These are phyloP conservation scores for Cunninghamia lanceolata DNA, from an alignment of 75 land plant species.

Conservation along the genomic window DNA sequence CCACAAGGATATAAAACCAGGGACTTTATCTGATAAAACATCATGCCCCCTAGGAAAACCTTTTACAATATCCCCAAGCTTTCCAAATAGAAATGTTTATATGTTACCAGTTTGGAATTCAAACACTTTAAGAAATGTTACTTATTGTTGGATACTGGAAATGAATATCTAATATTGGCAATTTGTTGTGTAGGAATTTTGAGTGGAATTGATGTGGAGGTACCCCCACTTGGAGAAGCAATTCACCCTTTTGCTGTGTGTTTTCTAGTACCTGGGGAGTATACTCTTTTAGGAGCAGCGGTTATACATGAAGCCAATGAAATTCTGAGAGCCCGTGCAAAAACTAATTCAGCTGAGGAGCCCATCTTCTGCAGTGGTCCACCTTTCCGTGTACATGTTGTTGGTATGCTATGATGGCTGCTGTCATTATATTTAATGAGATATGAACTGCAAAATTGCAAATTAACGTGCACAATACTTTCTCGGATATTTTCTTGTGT, in stretches of 20 bases:
- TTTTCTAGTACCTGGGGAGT: slow-evolving; percentile 95
- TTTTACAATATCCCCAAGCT: too few relatives aligned
- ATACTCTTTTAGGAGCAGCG: slow-evolving; percentile 88
- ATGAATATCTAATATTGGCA: background rate
- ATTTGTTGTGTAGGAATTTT: slow-evolving; percentile 59
- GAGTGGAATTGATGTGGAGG: slow-evolving; percentile 64
- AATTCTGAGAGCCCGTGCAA: slow-evolving; percentile 59
- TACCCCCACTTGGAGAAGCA: slow-evolving; percentile 75
- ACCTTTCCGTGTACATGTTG: slow-evolving; percentile 76
- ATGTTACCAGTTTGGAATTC: background rate
- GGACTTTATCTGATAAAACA: too few relatives aligned
- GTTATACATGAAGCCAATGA: slow-evolving; percentile 67
- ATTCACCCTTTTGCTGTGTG: slow-evolving; percentile 80
- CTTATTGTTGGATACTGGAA: background rate
- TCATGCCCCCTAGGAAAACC: too few relatives aligned
- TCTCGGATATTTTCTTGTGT: background rate
- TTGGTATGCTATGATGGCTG: slow-evolving; percentile 41
- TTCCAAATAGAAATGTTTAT: too few relatives aligned
- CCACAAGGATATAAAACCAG: too few relatives aligned
- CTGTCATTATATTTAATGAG: background rate
- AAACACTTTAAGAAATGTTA: background rate
- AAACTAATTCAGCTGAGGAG: slow-evolving; percentile 56
- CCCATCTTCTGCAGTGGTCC: slow-evolving; percentile 82
- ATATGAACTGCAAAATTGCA: background rate
- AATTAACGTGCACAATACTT: background rate